These are phyloP conservation scores for Apostasia shenzhenica DNA, from an alignment of 106 monocot species.

Conservation along the genomic window DNA sequence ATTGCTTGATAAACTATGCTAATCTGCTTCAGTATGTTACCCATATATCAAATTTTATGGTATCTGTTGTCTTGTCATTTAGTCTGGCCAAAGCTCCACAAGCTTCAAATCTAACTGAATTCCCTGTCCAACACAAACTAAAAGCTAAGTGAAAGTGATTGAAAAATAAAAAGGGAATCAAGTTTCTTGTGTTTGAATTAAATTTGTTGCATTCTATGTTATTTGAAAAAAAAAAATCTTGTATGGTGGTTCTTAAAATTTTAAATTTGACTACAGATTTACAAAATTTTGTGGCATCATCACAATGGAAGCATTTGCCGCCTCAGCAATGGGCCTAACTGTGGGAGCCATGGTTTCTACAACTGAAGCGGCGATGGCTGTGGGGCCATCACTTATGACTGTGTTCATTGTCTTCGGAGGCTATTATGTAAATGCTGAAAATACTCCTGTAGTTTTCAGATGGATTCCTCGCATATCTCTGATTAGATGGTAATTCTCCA, in stretches of 20 bases:
- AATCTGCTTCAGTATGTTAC: too few species aligned
- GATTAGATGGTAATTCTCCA: conserved; percentile 75
- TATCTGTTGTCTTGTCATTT: too few species aligned
- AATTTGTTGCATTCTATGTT: not conserved
- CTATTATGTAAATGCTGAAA: conserved; percentile 92
- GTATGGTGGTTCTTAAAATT: not conserved
- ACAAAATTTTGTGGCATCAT: conserved; percentile 84
- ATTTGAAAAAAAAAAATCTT: not conserved
- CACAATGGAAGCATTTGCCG: conserved; percentile 89
- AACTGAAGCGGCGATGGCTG: conserved; percentile 97
- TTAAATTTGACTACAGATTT: conserved; percentile 47
- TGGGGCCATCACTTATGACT: conserved; percentile 97
- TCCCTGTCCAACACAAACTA: too few species aligned
- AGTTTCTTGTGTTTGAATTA: not conserved
- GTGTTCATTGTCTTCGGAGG: conserved; percentile 98
- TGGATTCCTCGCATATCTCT: conserved; percentile 95
- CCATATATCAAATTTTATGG: too few species aligned
- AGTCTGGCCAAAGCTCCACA: too few species aligned
- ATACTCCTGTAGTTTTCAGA: conserved; percentile 82
- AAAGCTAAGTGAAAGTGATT: too few species aligned
- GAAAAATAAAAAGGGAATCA: too few species aligned
- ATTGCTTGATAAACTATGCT: too few species aligned
- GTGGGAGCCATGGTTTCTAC: conserved; percentile 97
- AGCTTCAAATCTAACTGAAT: too few species aligned
- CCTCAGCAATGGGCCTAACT: conserved; percentile 97